These are phyloP conservation scores for Chlorophyllum brunneum DNA, from an alignment of 768 basidiomycete species.

Conservation along the genomic window DNA sequence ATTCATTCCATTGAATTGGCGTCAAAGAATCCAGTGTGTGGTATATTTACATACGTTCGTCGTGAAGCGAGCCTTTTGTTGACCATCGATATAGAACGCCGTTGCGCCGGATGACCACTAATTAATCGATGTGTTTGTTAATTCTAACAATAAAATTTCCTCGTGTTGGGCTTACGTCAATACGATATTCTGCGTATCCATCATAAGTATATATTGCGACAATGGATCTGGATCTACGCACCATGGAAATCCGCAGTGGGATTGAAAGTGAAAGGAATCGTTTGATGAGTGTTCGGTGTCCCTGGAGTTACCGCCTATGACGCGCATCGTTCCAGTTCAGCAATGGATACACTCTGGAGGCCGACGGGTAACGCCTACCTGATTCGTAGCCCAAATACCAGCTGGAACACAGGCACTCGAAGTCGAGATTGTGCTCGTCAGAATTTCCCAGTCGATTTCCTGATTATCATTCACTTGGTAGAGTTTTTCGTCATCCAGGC, in stretches of 20 bases:
- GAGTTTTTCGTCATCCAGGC: not conserved
- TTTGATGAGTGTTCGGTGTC: constrained; percentile 16
- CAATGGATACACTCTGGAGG: not conserved
- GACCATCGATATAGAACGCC: constrained; percentile 31
- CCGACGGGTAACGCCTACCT: constrained; percentile 20
- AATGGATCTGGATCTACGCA: constrained; percentile 12
- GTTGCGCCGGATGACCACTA: constrained; percentile 29
- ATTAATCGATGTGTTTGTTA: not conserved
- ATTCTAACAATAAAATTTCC: not conserved
- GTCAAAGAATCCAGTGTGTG: too few species aligned
- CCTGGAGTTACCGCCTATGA: constrained; percentile 20
- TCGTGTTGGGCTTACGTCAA: constrained; percentile 29
- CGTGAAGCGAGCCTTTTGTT: constrained; percentile 26
- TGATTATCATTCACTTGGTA: constrained; percentile 25
- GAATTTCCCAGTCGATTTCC: constrained; percentile 31
- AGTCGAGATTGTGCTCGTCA: constrained; percentile 29
- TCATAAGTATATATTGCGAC: not conserved
- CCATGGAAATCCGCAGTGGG: constrained; percentile 31
- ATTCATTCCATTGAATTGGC: not conserved
- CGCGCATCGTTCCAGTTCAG: not conserved
- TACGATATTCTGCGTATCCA: constrained; percentile 26
- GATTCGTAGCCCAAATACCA: constrained; percentile 35
- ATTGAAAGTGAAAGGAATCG: constrained; percentile 29
- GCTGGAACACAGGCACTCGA: constrained; percentile 24
- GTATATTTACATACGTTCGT: constrained; percentile 22